phyloP scores from a whole-genome alignment of 2,329 filamentous ascomycete species.

The Penicillium sp. region DNA sequence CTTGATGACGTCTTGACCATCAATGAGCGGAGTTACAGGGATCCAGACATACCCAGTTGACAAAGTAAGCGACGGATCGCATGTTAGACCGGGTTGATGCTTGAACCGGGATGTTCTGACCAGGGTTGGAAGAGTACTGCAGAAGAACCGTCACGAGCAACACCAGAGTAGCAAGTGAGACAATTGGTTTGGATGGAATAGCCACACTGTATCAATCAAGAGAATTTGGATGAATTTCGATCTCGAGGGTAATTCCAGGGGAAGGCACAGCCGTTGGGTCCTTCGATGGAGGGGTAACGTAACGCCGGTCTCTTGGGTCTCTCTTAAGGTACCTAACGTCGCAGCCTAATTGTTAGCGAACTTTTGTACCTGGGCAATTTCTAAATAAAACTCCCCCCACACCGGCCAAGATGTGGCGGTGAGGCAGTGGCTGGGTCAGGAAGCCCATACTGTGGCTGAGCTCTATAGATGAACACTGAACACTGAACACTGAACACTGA shows the following conservation, averaged over 20 bases:
- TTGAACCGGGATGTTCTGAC: conserved; percentile 13
- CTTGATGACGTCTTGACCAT: not conserved
- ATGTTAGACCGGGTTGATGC: conserved; percentile 32
- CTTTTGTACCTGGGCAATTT: conserved; percentile 25
- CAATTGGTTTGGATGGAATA: conserved; percentile 7
- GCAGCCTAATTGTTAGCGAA: conserved; percentile 32
- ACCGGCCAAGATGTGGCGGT: conserved; percentile 24
- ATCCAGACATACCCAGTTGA: conserved; percentile 46
- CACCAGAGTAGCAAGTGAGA: conserved; percentile 13
- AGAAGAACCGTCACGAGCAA: conserved; percentile 21
- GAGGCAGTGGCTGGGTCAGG: conserved; percentile 16
- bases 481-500: too few relatives aligned
- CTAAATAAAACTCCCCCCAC: conserved; percentile 24
- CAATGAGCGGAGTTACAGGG: not conserved
- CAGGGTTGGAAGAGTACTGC: conserved; percentile 15
- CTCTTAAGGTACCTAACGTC: conserved; percentile 29
- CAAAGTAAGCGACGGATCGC: conserved; percentile 49
- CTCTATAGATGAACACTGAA: too few relatives aligned
- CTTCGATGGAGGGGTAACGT: not conserved
- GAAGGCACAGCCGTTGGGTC: not conserved
- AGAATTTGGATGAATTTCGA: too few relatives aligned
- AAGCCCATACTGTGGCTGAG: conserved; percentile 12
- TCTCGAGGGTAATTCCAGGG: too few relatives aligned
- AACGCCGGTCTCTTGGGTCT: too few relatives aligned
- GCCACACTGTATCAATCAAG: conserved; percentile 14